These are phyloP conservation scores for Ceratonia siliqua DNA, from an alignment of 306 rosid genomes.

Conservation along the genomic window DNA sequence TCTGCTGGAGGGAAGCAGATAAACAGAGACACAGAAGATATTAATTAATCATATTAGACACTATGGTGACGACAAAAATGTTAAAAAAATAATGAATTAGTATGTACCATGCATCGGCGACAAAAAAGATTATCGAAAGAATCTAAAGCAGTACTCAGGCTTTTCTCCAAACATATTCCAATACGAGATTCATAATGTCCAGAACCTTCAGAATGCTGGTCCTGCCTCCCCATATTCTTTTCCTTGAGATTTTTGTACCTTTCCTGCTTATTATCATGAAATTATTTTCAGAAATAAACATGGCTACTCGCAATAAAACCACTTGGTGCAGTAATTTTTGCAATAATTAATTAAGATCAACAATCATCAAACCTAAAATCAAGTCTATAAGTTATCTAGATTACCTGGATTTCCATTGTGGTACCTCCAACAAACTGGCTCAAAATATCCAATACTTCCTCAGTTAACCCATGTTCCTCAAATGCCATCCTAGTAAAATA, in stretches of 20 bases:
- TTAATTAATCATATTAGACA: constrained; percentile 18
- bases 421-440: constrained; percentile 77
- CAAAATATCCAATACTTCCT: constrained; percentile 67
- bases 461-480: constrained; percentile 76
- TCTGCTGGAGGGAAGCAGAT: constrained; percentile 61
- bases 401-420: constrained; percentile 75
- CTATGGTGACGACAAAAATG: constrained; percentile 26
- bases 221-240: constrained; percentile 45
- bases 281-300: constrained; percentile 25
- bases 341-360: constrained; percentile 20
- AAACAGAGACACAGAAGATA: constrained; percentile 27
- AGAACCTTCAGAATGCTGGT: constrained; percentile 44
- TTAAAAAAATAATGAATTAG: constrained; percentile 30
- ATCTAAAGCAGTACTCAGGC: constrained; percentile 81
- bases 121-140: constrained; percentile 97
- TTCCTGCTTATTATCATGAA: constrained; percentile 58
- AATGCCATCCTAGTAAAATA: constrained; percentile 70
- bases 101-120: constrained; percentile 87
- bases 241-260: constrained; percentile 68
- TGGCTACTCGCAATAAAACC: constrained; percentile 18
- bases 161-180: constrained; percentile 71
- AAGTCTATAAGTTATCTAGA: constrained; percentile 27
- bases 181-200: constrained; percentile 45
- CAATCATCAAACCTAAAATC: constrained; percentile 30
- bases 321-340: constrained; percentile 2